Evolutionary conservation across 257 asterid genomes (phyloP).

Genomic region (Paraleonurus japonicus): DNA sequence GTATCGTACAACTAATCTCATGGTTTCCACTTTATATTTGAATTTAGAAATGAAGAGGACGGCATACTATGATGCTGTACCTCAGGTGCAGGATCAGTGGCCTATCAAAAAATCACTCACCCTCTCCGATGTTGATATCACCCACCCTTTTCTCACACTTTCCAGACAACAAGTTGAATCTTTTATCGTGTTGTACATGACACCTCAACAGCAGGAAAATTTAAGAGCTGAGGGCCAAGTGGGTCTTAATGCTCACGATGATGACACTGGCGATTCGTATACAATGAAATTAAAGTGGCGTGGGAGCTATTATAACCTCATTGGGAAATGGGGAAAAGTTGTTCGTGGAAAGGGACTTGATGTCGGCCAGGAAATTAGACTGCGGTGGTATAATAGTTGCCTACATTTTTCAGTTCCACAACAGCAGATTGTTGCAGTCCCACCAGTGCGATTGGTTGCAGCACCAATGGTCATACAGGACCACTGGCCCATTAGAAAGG

Average conservation of each 20-base stretch:
- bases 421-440: conserved; percentile 38
- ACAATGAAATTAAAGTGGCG: conserved; percentile 57
- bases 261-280: conserved; percentile 47
- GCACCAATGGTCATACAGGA: conserved; percentile 46
- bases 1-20: conserved; percentile 5
- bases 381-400: conserved; percentile 50
- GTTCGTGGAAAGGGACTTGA: conserved; percentile 56
- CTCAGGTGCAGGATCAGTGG: conserved; percentile 48
- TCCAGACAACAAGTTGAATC: conserved; percentile 58
- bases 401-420: conserved; percentile 52
- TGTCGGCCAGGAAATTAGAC: conserved; percentile 54
- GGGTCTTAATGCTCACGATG: conserved; percentile 50
- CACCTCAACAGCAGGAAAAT: conserved; percentile 45
- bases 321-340: conserved; percentile 62
- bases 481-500: conserved; percentile 53
- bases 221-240: conserved; percentile 50
- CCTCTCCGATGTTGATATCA: conserved; percentile 55
- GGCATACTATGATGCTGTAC: conserved; percentile 34
- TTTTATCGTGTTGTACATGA: conserved; percentile 42
- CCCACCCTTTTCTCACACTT: conserved; percentile 58
- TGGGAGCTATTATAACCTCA: conserved; percentile 53
- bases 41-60: conserved; percentile 47
- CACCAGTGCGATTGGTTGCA: conserved; percentile 33
- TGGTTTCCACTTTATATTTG: neutral
- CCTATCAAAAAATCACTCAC: conserved; percentile 57